These are phyloP conservation scores for Salix exigua DNA, from an alignment of 345 rosid genomes.

Conservation along the genomic window DNA sequence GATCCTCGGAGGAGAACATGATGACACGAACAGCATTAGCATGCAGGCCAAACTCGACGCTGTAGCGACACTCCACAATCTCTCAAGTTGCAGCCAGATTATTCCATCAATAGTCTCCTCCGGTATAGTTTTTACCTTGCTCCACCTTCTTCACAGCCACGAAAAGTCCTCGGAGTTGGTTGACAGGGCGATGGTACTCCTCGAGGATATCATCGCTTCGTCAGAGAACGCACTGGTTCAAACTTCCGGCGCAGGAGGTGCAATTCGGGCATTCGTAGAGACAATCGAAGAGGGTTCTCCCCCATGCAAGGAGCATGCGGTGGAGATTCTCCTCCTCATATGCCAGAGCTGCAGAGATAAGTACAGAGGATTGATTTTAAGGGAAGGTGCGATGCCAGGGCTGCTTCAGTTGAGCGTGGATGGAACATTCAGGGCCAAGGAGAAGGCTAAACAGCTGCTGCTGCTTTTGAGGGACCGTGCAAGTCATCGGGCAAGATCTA, in stretches of 20 bases:
- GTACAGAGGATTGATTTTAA: slow-evolving; percentile 59
- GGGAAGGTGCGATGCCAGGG: slow-evolving; percentile 79
- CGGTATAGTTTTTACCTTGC: slow-evolving; percentile 45
- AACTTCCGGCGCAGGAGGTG: slow-evolving; percentile 33
- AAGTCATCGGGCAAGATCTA: slow-evolving; percentile 22
- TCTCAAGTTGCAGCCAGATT: slow-evolving; percentile 56
- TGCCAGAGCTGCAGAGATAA: slow-evolving; percentile 63
- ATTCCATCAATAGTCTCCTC: slow-evolving; percentile 50
- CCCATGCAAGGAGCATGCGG: slow-evolving; percentile 68
- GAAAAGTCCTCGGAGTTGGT: slow-evolving; percentile 48
- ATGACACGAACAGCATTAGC: slow-evolving; percentile 12
- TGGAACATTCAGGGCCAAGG: slow-evolving; percentile 63
- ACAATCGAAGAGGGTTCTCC: slow-evolving; percentile 68
- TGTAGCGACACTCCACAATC: slow-evolving; percentile 69
- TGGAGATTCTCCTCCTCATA: slow-evolving; percentile 51
- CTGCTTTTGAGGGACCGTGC: slow-evolving; percentile 59
- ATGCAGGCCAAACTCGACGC: slow-evolving; percentile 54
- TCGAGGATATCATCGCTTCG: slow-evolving; percentile 37
- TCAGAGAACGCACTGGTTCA: slow-evolving; percentile 41
- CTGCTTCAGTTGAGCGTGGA: slow-evolving; percentile 73
- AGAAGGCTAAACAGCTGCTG: slow-evolving; percentile 57
- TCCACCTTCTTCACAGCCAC: slow-evolving; percentile 36
- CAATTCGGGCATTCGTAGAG: slow-evolving; percentile 62
- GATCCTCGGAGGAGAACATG: slow-evolving; percentile 21
- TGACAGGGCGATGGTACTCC: slow-evolving; percentile 60